Base-by-base conservation (phyloP, 2,329 filamentous ascomycete species). In the Calonectria montana region DNA sequence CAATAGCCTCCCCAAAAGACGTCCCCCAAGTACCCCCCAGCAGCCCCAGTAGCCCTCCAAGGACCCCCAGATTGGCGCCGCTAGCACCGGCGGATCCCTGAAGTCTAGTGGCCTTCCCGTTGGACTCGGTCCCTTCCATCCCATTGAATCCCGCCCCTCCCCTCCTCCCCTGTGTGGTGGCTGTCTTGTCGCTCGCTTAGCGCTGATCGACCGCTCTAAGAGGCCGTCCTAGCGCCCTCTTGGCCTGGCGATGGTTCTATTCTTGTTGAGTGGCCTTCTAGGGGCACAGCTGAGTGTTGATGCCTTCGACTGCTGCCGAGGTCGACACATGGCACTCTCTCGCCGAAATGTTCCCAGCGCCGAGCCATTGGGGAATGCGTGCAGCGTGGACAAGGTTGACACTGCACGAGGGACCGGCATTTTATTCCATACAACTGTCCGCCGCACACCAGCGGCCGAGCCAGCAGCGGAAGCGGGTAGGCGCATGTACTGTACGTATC, bases 1-100 rank as follows among this genome's bases (percentile, higher is more conserved):
- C 76, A 77, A 73, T 75, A 77, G 69, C 66, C 62, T 66, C 70
- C 62, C 67, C 47, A 43, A 41, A 21, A 45, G 47, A 53, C 41
- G 50, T 59, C 41, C 68, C 62, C 31, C 64, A 25, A 25, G 48
- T 12, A 43, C 21, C 48, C 70, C 75, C 75, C 72, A 66, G 35
- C 37, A 47, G 65, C 59, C 55, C 64, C 64, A 50, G 61, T n/a
- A 21, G 35, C 55, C 37, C 53, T 65, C 43, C 69, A 75, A 66
- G 66, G 73, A 74, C 76, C 78, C 78, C 79, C 78, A 80, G 79
- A 80, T 80, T 80, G 78, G 75, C 79, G 79, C 73, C 76, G 71
- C 72, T 75, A 77, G 77, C 75, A 79, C 75, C 69, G 39, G 71
- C 75, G 65, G 70, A 76, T 76, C 77, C 76, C 74, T 78, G 75